phyloP scores from a whole-genome alignment of 169 alveolate species.

The Plasmodium billcollinsi region DNA sequence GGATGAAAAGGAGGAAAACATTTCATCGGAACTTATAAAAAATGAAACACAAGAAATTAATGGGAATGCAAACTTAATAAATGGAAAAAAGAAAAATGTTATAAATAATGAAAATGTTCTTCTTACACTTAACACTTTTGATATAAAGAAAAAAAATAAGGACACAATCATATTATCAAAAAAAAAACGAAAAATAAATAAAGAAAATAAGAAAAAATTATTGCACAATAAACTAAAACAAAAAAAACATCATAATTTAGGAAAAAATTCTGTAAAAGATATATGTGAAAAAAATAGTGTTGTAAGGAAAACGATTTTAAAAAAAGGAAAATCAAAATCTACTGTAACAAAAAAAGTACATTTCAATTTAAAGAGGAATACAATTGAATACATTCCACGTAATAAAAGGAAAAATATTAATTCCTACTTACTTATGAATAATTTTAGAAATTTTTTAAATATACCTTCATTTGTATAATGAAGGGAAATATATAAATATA shows the following conservation, averaged over 20 bases:
- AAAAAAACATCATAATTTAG: no score
- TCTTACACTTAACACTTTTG: no score
- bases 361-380: conserved; percentile 45
- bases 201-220: no score
- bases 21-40: not conserved
- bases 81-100: no score
- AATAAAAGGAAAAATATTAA: conserved; percentile 28
- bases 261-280: no score
- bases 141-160: no score
- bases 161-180: no score
- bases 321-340: conserved; percentile 57
- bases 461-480: conserved; percentile 53
- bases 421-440: conserved; percentile 33
- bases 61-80: not conserved
- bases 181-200: no score
- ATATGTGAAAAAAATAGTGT: conserved; percentile 1
- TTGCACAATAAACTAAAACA: no score
- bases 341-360: conserved; percentile 50
- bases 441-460: conserved; percentile 32
- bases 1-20: not conserved
- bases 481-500: not conserved
- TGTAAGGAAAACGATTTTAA: conserved; percentile 50
- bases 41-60: not conserved
- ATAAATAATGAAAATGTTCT: no score
- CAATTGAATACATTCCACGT: conserved; percentile 64